phyloP scores from a whole-genome alignment of 1,139 yeast species.

The Taphrina populina region DNA sequence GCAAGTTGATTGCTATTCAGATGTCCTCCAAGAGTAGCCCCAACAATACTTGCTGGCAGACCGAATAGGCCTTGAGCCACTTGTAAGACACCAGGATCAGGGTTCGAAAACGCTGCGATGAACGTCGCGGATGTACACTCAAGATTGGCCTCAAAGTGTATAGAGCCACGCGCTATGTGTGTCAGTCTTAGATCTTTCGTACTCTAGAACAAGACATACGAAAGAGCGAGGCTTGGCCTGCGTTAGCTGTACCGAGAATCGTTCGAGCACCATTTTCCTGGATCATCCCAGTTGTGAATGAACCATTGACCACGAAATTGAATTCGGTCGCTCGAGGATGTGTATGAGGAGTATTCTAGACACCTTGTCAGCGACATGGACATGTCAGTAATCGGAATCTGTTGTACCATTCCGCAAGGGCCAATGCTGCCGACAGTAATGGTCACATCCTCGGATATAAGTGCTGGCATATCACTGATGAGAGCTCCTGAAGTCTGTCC shows the following conservation, averaged over 20 bases:
- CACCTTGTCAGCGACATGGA: too few species aligned
- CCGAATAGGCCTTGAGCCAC: slow-evolving; percentile 2
- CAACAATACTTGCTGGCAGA: background rate
- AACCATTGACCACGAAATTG: background rate
- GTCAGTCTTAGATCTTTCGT: background rate
- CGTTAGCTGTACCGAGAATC: background rate
- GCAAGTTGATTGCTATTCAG: background rate
- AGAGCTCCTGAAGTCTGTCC: background rate
- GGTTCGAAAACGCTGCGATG: background rate
- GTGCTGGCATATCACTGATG: background rate
- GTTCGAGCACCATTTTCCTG: slow-evolving; percentile 7
- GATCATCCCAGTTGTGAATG: slow-evolving; percentile 4
- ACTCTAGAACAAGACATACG: background rate
- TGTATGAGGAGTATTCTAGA: slow-evolving; percentile 9
- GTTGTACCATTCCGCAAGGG: slow-evolving; percentile 6
- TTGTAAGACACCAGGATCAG: slow-evolving; percentile 8
- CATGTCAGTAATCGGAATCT: too few species aligned
- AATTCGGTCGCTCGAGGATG: slow-evolving; percentile 6
- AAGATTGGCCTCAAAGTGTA: slow-evolving; percentile 1
- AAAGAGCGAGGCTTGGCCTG: slow-evolving; percentile 1
- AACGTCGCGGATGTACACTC: background rate
- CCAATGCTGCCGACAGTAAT: slow-evolving; percentile 1
- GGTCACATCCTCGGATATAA: background rate
- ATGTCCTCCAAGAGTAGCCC: slow-evolving; percentile 3
- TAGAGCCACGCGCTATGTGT: slow-evolving; percentile 1